Base-by-base conservation (phyloP, 257 asterid species). In the Scutellaria baicalensis region DNA sequence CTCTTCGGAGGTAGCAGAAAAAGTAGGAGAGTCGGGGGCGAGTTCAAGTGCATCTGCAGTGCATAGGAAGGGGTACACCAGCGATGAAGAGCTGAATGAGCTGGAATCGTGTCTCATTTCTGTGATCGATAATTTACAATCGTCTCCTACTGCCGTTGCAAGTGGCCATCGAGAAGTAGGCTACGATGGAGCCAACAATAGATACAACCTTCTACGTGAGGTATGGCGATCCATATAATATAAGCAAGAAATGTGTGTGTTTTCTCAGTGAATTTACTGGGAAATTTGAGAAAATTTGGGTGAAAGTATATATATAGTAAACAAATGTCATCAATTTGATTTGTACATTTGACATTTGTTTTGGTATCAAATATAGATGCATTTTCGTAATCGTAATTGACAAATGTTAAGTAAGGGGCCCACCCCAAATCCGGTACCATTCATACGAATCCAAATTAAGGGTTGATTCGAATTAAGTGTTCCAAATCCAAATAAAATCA, bases 171-270 rank as follows among this genome's bases (percentile, higher is more conserved):
- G 60, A 3, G 81, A 74, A 50, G 79, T 55, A 7, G 74, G 70
- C 6, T 17, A n/a, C 7, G 70, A 52, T 17, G 86, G 84, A 62
- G 74, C 75, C 47, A 93, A 85, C 77, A 77, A 79, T 23, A 84
- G 97, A 87, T 93, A 91, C 61, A 90, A 80, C 59, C 97, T 91
- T 75, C 96, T 91, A 18, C 96, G 96, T 38, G 96, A 91, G 79
- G 95, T 88, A 54, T 93, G 99, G 99, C 80, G 52, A 55, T 77
- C 85, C 56, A 70, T 83, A 36, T 77, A 84, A 70, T 83, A 36
- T 77, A 84, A 68, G 71, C 66, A 38, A 51, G 40, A 11, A 35
- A 6, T 64, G 61, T 67, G 63, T 64, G 21, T 72, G 55, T 52
- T 36, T 35, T 56, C 71, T 75, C 6, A 21, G 42, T 6, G 12